Conservation (phyloP, 129 eudicot species). For the Lactuca saligna region DNA sequence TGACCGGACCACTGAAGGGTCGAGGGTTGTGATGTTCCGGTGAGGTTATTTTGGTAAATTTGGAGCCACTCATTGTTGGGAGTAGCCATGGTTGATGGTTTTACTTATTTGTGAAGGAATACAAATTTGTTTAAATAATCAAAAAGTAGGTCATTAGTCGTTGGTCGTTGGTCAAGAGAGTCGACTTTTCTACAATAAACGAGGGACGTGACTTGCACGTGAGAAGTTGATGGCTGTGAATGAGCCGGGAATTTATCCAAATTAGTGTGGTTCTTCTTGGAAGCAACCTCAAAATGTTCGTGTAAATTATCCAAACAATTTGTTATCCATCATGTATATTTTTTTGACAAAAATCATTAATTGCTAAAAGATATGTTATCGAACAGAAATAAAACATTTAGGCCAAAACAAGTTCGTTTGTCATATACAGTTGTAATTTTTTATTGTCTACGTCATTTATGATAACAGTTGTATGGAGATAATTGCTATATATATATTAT, state of each 20-base stretch:
- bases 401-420: no score
- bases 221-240: conserved; percentile 35
- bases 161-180: conserved; percentile 32
- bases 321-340: no score
- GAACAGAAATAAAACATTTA: no score
- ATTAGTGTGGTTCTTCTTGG: conserved; percentile 28
- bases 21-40: conserved; percentile 18
- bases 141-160: conserved; percentile 32
- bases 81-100: conserved; percentile 32
- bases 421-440: no score
- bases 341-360: no score
- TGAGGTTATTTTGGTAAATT: conserved; percentile 31
- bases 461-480: no score
- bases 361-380: no score
- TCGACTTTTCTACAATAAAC: conserved; percentile 14
- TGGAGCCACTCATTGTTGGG: conserved; percentile 41
- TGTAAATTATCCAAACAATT: no score
- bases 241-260: conserved; percentile 26
- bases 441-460: no score
- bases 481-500: no score
- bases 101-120: conserved; percentile 16
- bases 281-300: conserved; percentile 24
- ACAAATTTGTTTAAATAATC: conserved; percentile 21
- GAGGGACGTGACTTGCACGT: conserved; percentile 34
- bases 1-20: conserved; percentile 15